phyloP scores from a whole-genome alignment of 2,329 filamentous ascomycete genomes.

The Geosmithia flava region DNA sequence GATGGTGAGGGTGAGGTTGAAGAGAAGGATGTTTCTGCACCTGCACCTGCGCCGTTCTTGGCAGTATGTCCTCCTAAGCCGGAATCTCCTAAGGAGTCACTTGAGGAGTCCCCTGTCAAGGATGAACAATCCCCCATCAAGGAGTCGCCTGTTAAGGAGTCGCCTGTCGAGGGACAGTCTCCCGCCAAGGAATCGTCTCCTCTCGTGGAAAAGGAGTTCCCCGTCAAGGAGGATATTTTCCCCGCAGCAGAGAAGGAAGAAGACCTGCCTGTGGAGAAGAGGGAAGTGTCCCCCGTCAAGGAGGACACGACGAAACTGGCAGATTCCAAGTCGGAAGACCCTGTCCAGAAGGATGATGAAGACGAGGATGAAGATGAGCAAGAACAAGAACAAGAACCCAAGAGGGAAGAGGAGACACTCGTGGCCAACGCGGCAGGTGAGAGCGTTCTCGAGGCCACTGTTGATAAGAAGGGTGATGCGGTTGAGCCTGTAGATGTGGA shows the following conservation, averaged over 20 bases:
- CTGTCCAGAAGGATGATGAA: not conserved
- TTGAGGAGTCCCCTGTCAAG: not conserved
- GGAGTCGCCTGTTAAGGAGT: not conserved
- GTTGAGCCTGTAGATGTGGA: constrained; percentile 22
- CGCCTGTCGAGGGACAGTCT: not conserved
- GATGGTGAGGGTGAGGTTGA: constrained; percentile 6
- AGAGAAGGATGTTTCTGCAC: not conserved
- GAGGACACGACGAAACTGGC: not conserved
- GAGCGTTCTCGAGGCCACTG: constrained; percentile 23
- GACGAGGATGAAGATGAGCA: not conserved
- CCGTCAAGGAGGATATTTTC: too few relatives aligned
- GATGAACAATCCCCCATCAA: not conserved
- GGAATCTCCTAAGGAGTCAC: not conserved
- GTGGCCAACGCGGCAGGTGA: constrained; percentile 30
- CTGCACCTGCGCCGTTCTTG: not conserved
- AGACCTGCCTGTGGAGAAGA: not conserved
- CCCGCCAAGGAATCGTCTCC: constrained; percentile 1
- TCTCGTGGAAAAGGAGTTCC: not conserved
- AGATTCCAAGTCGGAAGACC: not conserved
- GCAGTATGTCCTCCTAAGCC: not conserved
- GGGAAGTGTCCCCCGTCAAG: not conserved
- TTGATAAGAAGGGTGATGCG: constrained; percentile 18
- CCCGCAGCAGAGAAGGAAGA: not conserved
- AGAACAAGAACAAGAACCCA: not conserved
- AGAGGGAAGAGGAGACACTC: constrained; percentile 19